A percentile compares a stretch with the other conserved stretches of the same genome.
These are phyloP conservation scores for Wakefieldia striispora DNA, from an alignment of 768 basidiomycete species.

Conservation along the genomic window DNA sequence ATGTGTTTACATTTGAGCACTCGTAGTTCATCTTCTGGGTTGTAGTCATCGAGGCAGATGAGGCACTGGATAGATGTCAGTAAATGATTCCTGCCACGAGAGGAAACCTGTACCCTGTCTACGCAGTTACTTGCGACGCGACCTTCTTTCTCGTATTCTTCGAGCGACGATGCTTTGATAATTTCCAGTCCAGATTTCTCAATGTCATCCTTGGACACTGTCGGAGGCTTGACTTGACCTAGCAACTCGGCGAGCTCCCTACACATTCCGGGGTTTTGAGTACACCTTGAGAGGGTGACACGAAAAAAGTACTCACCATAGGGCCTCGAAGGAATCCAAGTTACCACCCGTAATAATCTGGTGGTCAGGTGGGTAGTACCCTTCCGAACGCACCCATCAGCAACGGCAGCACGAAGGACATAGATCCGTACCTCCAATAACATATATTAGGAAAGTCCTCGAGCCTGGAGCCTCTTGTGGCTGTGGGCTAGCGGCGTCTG, in stretches of 20 bases:
- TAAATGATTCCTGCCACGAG: not conserved
- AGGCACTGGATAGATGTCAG: conserved; percentile 51
- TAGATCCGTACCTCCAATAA: conserved; percentile 65
- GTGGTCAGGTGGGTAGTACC: conserved; percentile 91
- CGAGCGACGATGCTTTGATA: conserved; percentile 53
- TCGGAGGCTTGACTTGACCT: conserved; percentile 80
- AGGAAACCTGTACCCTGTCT: conserved; percentile 59
- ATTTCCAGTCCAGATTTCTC: conserved; percentile 79
- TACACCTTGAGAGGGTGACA: not conserved
- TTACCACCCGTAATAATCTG: conserved; percentile 81
- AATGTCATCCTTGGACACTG: conserved; percentile 81
- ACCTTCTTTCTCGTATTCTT: conserved; percentile 55
- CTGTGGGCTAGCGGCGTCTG: conserved; percentile 20
- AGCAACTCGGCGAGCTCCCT: conserved; percentile 84
- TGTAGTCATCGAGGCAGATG: conserved; percentile 88
- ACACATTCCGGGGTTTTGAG: conserved; percentile 1
- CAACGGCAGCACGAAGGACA: not conserved
- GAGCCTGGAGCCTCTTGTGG: conserved; percentile 22
- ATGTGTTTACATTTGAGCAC: conserved; percentile 81
- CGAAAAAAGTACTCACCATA: conserved; percentile 49
- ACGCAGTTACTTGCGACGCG: conserved; percentile 73
- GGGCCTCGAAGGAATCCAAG: conserved; percentile 76
- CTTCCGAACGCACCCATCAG: conserved; percentile 35
- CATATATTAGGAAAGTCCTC: conserved; percentile 86
- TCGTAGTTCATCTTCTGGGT: conserved; percentile 71